These are phyloP conservation scores for Termitomyces sp. DNA, from an alignment of 768 basidiomycete species.

Conservation along the genomic window DNA sequence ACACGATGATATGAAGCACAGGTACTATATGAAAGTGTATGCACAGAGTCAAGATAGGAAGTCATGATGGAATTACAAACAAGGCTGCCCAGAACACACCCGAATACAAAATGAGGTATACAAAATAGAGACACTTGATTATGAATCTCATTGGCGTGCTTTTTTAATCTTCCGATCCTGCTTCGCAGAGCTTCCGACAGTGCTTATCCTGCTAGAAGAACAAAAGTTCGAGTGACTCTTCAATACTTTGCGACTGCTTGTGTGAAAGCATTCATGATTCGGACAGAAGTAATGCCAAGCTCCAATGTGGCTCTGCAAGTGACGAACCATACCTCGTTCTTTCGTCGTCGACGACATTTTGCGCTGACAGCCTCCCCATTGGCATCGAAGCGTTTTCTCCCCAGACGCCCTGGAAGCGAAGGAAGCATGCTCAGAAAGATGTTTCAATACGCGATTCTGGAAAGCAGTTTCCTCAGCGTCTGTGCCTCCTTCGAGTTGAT, in stretches of 20 bases:
- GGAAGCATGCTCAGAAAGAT: neutral
- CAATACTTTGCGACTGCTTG: neutral
- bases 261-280: neutral
- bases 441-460: neutral
- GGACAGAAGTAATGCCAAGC: constrained; percentile 3
- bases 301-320: neutral
- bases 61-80: neutral
- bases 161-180: neutral
- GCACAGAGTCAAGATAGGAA: no score
- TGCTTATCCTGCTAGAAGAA: neutral
- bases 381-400: neutral
- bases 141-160: neutral
- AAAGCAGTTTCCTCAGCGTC: neutral
- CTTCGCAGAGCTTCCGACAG: neutral
- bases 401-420: neutral
- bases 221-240: neutral
- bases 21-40: no score
- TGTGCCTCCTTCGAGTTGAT: neutral
- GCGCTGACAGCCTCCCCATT: neutral
- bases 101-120: neutral
- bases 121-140: neutral
- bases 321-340: constrained; percentile 1
- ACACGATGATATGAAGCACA: no score
- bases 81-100: no score
- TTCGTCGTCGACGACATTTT: neutral